Conservation (phyloP, 2,329 filamentous ascomycete genomes). For the Phialophora chinensis region DNA sequence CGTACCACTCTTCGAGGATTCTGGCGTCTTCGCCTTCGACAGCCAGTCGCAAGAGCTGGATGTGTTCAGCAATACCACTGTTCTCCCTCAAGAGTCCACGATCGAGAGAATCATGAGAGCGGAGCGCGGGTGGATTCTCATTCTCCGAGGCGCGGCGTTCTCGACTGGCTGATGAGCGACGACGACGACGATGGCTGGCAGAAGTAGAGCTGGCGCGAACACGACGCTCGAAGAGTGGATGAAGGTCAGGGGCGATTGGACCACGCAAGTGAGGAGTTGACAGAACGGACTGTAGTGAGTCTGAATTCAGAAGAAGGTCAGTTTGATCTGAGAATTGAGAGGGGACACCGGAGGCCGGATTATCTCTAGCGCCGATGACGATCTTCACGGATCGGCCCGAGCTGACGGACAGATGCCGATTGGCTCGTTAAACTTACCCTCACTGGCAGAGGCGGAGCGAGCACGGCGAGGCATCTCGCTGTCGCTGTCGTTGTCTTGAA, state of each 20-base stretch:
- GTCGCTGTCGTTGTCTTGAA: background rate
- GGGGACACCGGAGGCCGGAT: slow-evolving; percentile 6
- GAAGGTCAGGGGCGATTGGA: background rate
- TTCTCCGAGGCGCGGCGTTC: background rate
- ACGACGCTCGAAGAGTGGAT: background rate
- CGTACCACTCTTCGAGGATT: background rate
- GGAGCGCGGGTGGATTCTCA: background rate
- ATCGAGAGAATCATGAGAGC: background rate
- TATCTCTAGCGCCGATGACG: slow-evolving; percentile 8
- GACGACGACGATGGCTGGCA: background rate
- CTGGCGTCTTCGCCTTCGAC: background rate
- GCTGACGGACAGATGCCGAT: background rate
- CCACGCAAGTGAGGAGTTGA: background rate
- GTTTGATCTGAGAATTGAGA: background rate
- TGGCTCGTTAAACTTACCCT: slow-evolving; percentile 14
- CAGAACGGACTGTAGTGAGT: background rate
- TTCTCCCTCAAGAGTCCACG: background rate
- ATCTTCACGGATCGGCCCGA: slow-evolving; percentile 9
- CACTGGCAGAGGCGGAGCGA: slow-evolving; percentile 7
- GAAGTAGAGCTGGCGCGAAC: background rate
- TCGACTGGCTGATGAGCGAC: background rate
- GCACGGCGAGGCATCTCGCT: slow-evolving; percentile 4
- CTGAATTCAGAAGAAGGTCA: slow-evolving; percentile 14
- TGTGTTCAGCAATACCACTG: background rate
- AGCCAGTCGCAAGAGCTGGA: background rate